These are phyloP conservation scores for Naganishia friedmannii DNA, from an alignment of 768 basidiomycete genomes.

Conservation along the genomic window DNA sequence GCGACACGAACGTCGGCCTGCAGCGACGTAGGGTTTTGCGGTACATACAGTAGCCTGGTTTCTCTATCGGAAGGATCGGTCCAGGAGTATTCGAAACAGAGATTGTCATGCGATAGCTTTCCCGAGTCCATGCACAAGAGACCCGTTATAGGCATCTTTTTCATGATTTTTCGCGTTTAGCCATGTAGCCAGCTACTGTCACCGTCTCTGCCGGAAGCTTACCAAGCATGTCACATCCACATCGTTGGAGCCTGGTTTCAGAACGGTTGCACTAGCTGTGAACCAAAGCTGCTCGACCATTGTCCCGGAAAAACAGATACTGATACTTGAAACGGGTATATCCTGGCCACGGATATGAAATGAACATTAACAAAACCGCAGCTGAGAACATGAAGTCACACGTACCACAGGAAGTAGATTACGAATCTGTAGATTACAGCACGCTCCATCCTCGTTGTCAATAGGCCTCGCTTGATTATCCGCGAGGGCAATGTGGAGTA, in stretches of 20 bases:
- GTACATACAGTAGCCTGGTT: constrained; percentile 60
- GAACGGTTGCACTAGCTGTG: constrained; percentile 52
- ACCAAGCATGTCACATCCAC: constrained; percentile 71
- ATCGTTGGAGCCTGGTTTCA: constrained; percentile 63
- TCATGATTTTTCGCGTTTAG: background rate
- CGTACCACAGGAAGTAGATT: constrained; percentile 55
- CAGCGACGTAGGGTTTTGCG: constrained; percentile 63
- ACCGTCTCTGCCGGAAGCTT: no score
- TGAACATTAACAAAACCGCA: background rate
- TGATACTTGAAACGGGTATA: constrained; percentile 55
- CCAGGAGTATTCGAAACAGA: constrained; percentile 33
- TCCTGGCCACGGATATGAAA: constrained; percentile 20
- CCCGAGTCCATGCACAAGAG: constrained; percentile 54
- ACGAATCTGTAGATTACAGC: constrained; percentile 60
- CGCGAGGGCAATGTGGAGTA: constrained; percentile 59
- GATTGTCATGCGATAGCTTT: constrained; percentile 18
- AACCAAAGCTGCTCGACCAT: constrained; percentile 67
- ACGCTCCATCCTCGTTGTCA: constrained; percentile 66
- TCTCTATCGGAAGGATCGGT: constrained; percentile 4
- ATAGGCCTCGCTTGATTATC: constrained; percentile 57
- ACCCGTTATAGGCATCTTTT: constrained; percentile 68
- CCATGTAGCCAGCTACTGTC: background rate
- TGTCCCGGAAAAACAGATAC: constrained; percentile 62
- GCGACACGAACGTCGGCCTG: constrained; percentile 59
- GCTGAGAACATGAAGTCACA: constrained; percentile 66